Evolutionary conservation across 805 yeast species (phyloP).

Genomic region (Candida vartiovaarae): DNA sequence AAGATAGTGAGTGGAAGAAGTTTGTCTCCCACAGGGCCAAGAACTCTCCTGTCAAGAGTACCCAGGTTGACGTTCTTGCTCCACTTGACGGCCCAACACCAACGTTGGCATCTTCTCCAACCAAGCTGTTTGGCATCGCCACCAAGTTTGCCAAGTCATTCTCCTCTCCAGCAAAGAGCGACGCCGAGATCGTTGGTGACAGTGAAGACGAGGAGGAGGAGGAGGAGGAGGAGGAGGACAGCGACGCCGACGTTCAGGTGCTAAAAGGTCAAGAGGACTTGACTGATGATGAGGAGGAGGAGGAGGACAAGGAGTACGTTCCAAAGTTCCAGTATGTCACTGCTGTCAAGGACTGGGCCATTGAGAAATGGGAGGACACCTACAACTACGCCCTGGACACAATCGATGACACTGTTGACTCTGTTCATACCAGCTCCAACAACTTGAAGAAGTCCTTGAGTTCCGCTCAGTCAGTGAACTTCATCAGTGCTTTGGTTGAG

Average conservation of each 20-base stretch:
- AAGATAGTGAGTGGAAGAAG: slow-evolving; percentile 17
- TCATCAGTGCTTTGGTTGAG: slow-evolving; percentile 15
- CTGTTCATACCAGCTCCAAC: slow-evolving; percentile 8
- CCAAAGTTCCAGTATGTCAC: slow-evolving; percentile 7
- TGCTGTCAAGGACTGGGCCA: slow-evolving; percentile 18
- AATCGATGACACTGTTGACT: slow-evolving; percentile 5
- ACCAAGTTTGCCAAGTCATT: slow-evolving; percentile 17
- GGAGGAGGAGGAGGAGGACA: slow-evolving; percentile 10
- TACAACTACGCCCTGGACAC: slow-evolving; percentile 16
- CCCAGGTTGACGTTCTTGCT: slow-evolving; percentile 5
- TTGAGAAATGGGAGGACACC: slow-evolving; percentile 17
- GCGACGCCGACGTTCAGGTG: slow-evolving; percentile 10
- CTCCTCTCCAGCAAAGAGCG: slow-evolving; percentile 19
- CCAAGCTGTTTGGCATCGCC: slow-evolving; percentile 14
- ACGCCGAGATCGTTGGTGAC: background rate
- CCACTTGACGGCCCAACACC: slow-evolving; percentile 10
- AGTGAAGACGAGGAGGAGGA: slow-evolving; percentile 3
- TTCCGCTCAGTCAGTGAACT: slow-evolving; percentile 23
- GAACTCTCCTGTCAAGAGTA: slow-evolving; percentile 22
- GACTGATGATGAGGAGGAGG: slow-evolving; percentile 17
- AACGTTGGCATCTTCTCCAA: slow-evolving; percentile 17
- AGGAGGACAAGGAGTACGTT: slow-evolving; percentile 11
- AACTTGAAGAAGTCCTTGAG: slow-evolving; percentile 20
- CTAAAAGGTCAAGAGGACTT: slow-evolving; percentile 11
- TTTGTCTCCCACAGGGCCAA: slow-evolving; percentile 22